Base-by-base conservation (phyloP, 2,329 filamentous ascomycete genomes). In the Fusarium aywerte region DNA sequence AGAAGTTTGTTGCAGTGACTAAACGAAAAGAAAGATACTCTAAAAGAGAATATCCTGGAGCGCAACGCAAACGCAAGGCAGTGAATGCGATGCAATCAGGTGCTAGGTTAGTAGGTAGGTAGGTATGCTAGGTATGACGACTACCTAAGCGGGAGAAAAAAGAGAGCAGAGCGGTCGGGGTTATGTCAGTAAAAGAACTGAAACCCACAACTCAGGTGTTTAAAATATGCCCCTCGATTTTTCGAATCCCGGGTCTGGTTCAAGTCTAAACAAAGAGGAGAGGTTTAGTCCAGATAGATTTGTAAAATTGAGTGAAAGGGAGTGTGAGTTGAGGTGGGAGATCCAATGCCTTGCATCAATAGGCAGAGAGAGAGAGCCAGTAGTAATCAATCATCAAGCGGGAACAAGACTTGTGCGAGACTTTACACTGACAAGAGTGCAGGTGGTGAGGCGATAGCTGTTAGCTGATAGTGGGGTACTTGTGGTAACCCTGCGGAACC, bases 161-260 rank as follows among this genome's bases (percentile, higher is more conserved):
- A 68, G 54, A 65, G 49, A 65, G 59, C 35, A 68, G 65, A 68
- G 61, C 62, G 65, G 65, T 69, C 65, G 65, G n/a, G n/a, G 65
- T 69, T 68, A 67, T 68, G 65, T 67, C 65, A 68, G 65, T 69
- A 69, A 68, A 68, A 57, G 47, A 58, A 35, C 60, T 65, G 54
- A 64, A 65, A 60, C 65, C 65, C 62, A 68, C 65, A 69, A 63
- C 58, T 64, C 45, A 45, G 40, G 51, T 67, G 49, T 61, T 52
- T 49, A 23, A 38, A 49, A 49, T 48, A 59, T 52, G 45, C 61
- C 61, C 62, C 65, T 53, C 40, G 31, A 53, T 56, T 55, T 45
- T 62, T 51, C 29, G 39, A 62, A 47, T 67, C 49, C 49, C 32
- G 51, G 50, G 32, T 63, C 32, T 43, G 50, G 36, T 52, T 35